A percentile compares a stretch with the other conserved stretches of the same genome.
Evolutionary conservation across 2,329 filamentous ascomycete genomes (phyloP).

Genomic region (Colletotrichum siamense): DNA sequence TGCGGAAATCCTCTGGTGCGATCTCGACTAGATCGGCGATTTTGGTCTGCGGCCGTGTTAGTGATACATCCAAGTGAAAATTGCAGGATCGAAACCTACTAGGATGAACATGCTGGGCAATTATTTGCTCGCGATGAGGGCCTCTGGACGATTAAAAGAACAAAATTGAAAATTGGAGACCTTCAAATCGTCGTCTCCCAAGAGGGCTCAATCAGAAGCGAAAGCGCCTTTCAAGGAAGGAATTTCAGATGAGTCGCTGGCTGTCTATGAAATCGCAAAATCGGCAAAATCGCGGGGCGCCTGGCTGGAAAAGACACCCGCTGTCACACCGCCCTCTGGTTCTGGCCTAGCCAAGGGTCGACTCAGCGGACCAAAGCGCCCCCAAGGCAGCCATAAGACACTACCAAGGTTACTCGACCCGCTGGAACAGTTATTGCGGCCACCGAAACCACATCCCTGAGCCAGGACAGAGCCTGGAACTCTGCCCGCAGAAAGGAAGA

Average conservation of each 20-base stretch:
- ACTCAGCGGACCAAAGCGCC: neutral
- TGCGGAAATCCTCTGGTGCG: slow-evolving; percentile 84
- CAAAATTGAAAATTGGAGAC: neutral
- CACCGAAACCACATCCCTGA: neutral
- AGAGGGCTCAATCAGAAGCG: neutral
- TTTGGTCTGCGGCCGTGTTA: slow-evolving; percentile 69
- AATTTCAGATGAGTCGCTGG: neutral
- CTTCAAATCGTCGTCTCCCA: neutral
- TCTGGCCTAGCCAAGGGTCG: neutral
- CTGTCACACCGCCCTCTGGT: slow-evolving; percentile 6
- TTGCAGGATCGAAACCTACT: slow-evolving; percentile 34
- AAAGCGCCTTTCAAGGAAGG: neutral
- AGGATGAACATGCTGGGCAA: slow-evolving; percentile 54
- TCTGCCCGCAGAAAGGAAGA: neutral
- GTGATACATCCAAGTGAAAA: neutral
- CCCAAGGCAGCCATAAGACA: neutral
- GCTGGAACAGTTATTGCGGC: slow-evolving; percentile 18
- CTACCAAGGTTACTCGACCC: neutral
- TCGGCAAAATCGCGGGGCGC: slow-evolving; percentile 16
- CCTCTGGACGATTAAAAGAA: neutral
- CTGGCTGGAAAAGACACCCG: neutral
- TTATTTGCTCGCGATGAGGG: neutral
- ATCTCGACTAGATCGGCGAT: slow-evolving; percentile 95
- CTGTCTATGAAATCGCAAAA: neutral
- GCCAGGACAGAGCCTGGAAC: neutral